A percentile compares a stretch with the other conserved stretches of the same genome.
phyloP scores from a whole-genome alignment of 2,329 filamentous ascomycete genomes.

The Cladosporium sp. region DNA sequence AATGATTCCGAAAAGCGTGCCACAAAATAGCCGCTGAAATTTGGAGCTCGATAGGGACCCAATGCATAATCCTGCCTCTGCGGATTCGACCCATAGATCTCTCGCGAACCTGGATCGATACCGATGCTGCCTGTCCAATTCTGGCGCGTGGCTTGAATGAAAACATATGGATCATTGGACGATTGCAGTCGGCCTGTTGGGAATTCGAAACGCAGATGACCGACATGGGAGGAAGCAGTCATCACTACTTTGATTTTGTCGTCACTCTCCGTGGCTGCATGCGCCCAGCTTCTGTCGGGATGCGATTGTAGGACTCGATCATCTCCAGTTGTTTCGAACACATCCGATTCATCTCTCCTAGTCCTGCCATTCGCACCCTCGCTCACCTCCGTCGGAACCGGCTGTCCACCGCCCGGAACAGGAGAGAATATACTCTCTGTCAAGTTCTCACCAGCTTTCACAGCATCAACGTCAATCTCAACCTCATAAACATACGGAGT shows the following conservation, averaged over 20 bases:
- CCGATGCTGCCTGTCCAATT: constrained; percentile 45
- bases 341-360: constrained; percentile 19
- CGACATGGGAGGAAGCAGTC: constrained; percentile 42
- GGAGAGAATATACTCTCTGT: constrained; percentile 33
- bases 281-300: not conserved
- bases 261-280: not conserved
- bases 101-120: constrained; percentile 34
- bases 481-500: constrained; percentile 47
- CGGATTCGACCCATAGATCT: constrained; percentile 43
- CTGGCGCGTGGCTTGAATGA: constrained; percentile 42
- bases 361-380: constrained; percentile 41
- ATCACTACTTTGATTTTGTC: constrained; percentile 32
- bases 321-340: not conserved
- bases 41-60: constrained; percentile 39
- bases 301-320: not conserved
- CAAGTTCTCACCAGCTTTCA: constrained; percentile 28
- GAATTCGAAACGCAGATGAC: constrained; percentile 42
- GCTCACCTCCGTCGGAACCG: constrained; percentile 33
- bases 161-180: constrained; percentile 34
- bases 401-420: constrained; percentile 40
- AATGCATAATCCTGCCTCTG: constrained; percentile 46
- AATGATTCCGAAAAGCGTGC: constrained; percentile 45
- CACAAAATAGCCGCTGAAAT: constrained; percentile 46
- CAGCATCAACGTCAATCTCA: constrained; percentile 33
- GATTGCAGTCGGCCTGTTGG: constrained; percentile 12